phyloP scores from a whole-genome alignment of 306 rosid genomes.

The Rosa lucieae region DNA sequence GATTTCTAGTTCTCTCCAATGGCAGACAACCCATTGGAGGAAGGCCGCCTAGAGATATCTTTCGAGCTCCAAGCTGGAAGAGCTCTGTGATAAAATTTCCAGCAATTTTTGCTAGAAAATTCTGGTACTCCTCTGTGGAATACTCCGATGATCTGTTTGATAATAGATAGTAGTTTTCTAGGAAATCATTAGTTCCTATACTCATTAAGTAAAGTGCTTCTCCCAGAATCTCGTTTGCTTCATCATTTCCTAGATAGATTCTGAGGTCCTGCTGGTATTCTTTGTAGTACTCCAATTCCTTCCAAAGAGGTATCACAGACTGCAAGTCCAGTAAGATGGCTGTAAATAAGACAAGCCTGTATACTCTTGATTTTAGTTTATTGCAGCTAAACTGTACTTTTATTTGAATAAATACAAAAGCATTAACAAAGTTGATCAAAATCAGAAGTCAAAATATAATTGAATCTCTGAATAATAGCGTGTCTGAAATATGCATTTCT shows the following conservation, averaged over 20 bases:
- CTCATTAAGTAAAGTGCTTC: slow-evolving; percentile 51
- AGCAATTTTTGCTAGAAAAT: slow-evolving; percentile 36
- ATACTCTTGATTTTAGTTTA: background rate
- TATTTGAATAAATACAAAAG: background rate
- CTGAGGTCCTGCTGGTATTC: slow-evolving; percentile 47
- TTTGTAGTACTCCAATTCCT: slow-evolving; percentile 52
- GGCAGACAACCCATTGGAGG: slow-evolving; percentile 76
- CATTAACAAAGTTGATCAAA: background rate
- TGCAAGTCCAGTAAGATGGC: slow-evolving; percentile 21
- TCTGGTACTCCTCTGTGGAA: slow-evolving; percentile 49
- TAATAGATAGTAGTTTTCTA: slow-evolving; percentile 45
- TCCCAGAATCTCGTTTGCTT: slow-evolving; percentile 38
- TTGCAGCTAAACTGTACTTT: background rate
- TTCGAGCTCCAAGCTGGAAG: slow-evolving; percentile 43
- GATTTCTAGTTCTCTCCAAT: slow-evolving; percentile 44
- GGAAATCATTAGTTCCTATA: slow-evolving; percentile 63
- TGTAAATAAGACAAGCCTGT: background rate
- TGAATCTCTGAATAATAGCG: background rate
- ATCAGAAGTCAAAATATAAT: background rate
- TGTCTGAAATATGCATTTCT: background rate
- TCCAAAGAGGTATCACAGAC: slow-evolving; percentile 66
- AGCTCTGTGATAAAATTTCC: slow-evolving; percentile 35
- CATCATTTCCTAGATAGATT: slow-evolving; percentile 40
- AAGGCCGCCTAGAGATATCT: slow-evolving; percentile 43
- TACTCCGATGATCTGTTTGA: slow-evolving; percentile 40